Percentiles rank a stretch among this genome's conserved stretches.
phyloP scores from a whole-genome alignment of 2,329 filamentous ascomycete species.

The Cryphonectria naterciae region DNA sequence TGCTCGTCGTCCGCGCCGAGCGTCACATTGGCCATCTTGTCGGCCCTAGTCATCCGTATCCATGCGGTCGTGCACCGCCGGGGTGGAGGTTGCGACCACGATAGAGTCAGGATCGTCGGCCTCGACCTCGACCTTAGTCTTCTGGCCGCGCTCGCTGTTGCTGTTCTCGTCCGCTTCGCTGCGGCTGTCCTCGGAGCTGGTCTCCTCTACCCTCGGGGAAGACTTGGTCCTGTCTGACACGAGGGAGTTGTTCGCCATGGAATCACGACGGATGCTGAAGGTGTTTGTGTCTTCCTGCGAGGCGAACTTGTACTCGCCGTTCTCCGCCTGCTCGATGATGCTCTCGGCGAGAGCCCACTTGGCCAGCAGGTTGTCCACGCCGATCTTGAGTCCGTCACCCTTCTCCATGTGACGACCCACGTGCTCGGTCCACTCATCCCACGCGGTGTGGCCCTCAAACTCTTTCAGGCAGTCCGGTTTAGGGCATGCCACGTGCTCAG shows the following conservation, averaged over 20 bases:
- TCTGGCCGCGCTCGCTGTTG: not conserved
- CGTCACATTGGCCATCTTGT: not conserved
- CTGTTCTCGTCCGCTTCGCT: constrained; percentile 14
- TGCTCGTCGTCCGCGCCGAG: not conserved
- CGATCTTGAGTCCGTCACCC: constrained; percentile 60
- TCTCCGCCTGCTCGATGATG: constrained; percentile 62
- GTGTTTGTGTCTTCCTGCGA: constrained; percentile 43
- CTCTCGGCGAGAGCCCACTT: constrained; percentile 66
- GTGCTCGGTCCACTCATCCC: constrained; percentile 93
- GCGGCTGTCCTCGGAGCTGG: constrained; percentile 34
- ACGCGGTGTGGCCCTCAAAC: constrained; percentile 75
- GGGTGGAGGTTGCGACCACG: constrained; percentile 40
- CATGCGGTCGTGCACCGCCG: constrained; percentile 38
- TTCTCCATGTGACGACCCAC: constrained; percentile 88
- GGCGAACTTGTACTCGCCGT: constrained; percentile 61
- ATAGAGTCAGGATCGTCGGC: constrained; percentile 38
- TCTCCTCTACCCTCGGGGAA: constrained; percentile 17
- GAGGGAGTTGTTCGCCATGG: constrained; percentile 29
- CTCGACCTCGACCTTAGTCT: constrained; percentile 28
- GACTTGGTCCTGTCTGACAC: constrained; percentile 23
- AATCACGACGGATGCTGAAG: constrained; percentile 30
- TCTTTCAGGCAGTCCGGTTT: constrained; percentile 70
- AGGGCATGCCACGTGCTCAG: constrained; percentile 71
- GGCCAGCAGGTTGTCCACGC: constrained; percentile 61
- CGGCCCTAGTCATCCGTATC: constrained; percentile 39